Percentiles rank a stretch among this genome's conserved stretches.
Evolutionary conservation across 2,329 filamentous ascomycete genomes (phyloP).

Genomic region (Paradendryphiella salina): DNA sequence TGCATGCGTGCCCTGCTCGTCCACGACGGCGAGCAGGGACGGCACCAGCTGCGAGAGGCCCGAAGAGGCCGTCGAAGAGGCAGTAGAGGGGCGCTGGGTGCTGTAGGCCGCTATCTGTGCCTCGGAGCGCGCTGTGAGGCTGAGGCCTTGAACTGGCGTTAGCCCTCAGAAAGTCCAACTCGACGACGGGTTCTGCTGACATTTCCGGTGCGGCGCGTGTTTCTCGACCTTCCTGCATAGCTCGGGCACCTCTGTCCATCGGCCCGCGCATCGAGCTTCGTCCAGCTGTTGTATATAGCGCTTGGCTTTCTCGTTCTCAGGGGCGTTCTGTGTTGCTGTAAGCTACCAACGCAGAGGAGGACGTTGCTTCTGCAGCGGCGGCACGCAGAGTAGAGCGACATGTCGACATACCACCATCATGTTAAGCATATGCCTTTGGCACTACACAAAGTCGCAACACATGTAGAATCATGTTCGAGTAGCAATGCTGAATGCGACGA

Average conservation of each 20-base stretch:
- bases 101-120: conserved; percentile 52
- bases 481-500: conserved; percentile 27
- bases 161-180: conserved; percentile 15
- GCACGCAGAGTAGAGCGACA: not conserved
- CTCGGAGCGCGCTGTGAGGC: conserved; percentile 53
- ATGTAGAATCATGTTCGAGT: conserved; percentile 39
- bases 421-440: conserved; percentile 36
- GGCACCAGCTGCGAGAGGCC: conserved; percentile 46
- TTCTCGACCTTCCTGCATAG: conserved; percentile 91
- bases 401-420: conserved; percentile 43
- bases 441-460: conserved; percentile 24
- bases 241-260: conserved; percentile 85
- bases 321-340: conserved; percentile 45
- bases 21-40: conserved; percentile 46
- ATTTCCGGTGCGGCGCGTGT: conserved; percentile 82
- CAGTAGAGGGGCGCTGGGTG: conserved; percentile 48
- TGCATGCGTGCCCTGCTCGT: conserved; percentile 48
- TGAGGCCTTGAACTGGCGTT: conserved; percentile 47
- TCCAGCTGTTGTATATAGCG: conserved; percentile 84
- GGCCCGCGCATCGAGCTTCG: conserved; percentile 81
- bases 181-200: conserved; percentile 57
- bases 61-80: conserved; percentile 45
- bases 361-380: conserved; percentile 31
- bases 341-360: conserved; percentile 34
- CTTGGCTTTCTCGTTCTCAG: conserved; percentile 72